Percentiles rank a stretch among this genome's conserved stretches.
Evolutionary conservation across 495 filamentous ascomycete genomes (phyloP).

Genomic region (Penicillium riverlandense): DNA sequence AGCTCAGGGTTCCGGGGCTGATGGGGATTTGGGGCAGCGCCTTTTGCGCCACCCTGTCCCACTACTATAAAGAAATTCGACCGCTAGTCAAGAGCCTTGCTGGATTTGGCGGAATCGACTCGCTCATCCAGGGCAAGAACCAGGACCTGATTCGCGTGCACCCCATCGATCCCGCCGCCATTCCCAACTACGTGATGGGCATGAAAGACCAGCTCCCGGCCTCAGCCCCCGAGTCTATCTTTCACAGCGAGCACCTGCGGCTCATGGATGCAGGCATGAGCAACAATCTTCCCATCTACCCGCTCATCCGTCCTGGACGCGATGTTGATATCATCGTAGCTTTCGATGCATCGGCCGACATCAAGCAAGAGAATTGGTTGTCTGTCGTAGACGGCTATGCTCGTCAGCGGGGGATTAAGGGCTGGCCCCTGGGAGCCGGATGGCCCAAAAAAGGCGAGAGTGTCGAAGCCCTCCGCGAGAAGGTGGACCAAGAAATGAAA

Average conservation of each 20-base stretch:
- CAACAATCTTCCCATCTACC: conserved; percentile 94
- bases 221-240: conserved; percentile 67
- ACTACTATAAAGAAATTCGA: conserved; percentile 90
- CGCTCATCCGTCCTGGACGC: conserved; percentile 77
- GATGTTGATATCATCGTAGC: conserved; percentile 88
- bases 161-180: conserved; percentile 78
- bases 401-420: conserved; percentile 76
- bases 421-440: conserved; percentile 86
- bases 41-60: conserved; percentile 88
- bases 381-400: conserved; percentile 89
- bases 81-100: conserved; percentile 66
- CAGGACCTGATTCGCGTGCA: conserved; percentile 83
- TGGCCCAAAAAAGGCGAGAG: conserved; percentile 65
- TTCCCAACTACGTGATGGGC: conserved; percentile 81
- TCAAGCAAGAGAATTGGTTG: conserved; percentile 87
- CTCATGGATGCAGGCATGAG: conserved; percentile 98
- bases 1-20: conserved; percentile 70
- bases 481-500: neutral
- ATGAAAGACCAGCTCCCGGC: conserved; percentile 67
- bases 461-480: conserved; percentile 37
- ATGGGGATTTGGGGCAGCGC: conserved; percentile 93
- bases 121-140: conserved; percentile 74
- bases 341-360: conserved; percentile 80
- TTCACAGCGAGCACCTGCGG: conserved; percentile 62
- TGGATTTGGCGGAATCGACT: conserved; percentile 73